Percentiles rank a stretch among this genome's conserved stretches.
phyloP scores from a whole-genome alignment of 257 asterid species.

The Solanum lycopersicoides region DNA sequence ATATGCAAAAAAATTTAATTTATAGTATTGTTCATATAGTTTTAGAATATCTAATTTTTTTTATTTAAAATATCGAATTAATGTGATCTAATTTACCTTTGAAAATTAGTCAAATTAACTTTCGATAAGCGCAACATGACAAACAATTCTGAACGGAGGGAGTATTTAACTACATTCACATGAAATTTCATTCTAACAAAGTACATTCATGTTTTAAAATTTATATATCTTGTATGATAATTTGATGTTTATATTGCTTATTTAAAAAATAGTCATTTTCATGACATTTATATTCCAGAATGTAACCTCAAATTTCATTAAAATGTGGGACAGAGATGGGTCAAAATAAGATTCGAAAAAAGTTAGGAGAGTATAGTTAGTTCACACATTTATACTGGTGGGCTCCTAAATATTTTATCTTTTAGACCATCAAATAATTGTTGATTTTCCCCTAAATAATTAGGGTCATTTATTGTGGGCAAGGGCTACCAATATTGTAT shows the following conservation, averaged over 20 bases:
- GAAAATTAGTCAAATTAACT: no score
- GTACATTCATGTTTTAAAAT: no score
- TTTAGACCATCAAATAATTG: background rate
- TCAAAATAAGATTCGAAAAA: background rate
- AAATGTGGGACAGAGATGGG: background rate
- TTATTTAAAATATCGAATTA: no score
- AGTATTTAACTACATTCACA: rapidly evolving
- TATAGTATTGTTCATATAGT: no score
- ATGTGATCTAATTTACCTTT: no score
- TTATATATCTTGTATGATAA: no score
- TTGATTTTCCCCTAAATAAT: background rate
- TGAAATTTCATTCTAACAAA: no score
- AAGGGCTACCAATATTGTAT: background rate
- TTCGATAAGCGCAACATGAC: no score
- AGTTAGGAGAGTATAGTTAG: background rate
- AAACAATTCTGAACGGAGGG: no score
- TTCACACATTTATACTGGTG: background rate
- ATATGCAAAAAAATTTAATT: no score
- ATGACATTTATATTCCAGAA: background rate
- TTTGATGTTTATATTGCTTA: no score
- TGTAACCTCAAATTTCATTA: background rate
- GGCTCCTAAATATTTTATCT: background rate
- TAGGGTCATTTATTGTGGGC: background rate
- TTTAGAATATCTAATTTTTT: no score
- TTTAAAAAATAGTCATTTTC: background rate